These are phyloP conservation scores for Marasmius sp. DNA, from an alignment of 1,284 basidiomycete genomes.

Conservation along the genomic window DNA sequence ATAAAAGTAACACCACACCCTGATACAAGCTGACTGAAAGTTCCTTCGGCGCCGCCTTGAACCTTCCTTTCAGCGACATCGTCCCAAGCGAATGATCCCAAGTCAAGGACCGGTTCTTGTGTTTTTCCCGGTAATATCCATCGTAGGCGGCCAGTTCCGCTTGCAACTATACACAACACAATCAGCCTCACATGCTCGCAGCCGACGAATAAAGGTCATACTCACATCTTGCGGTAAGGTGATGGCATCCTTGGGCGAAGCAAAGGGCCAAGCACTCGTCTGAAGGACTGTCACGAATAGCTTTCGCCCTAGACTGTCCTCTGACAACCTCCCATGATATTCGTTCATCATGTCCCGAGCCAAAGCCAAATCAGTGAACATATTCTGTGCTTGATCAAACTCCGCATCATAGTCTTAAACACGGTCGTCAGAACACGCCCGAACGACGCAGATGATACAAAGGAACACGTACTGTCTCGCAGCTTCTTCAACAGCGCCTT, in stretches of 20 bases:
- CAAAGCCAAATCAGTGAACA: slow-evolving; percentile 85
- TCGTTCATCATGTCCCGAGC: slow-evolving; percentile 69
- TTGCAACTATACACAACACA: slow-evolving; percentile 56
- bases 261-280: slow-evolving; percentile 76
- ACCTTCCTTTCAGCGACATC: slow-evolving; percentile 69
- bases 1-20: slow-evolving; percentile 85
- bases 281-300: slow-evolving; percentile 74
- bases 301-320: slow-evolving; percentile 27
- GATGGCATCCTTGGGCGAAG: slow-evolving; percentile 46
- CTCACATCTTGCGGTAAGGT: slow-evolving; percentile 55
- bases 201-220: slow-evolving; percentile 5
- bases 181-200: background rate
- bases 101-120: slow-evolving; percentile 69
- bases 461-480: slow-evolving; percentile 67
- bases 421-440: background rate
- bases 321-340: slow-evolving; percentile 43
- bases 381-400: slow-evolving; percentile 85
- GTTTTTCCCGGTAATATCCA: slow-evolving; percentile 70
- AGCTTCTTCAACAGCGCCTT: slow-evolving; percentile 85
- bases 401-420: slow-evolving; percentile 80
- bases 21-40: slow-evolving; percentile 92
- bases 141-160: slow-evolving; percentile 60
- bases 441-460: background rate
- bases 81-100: slow-evolving; percentile 87
- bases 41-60: slow-evolving; percentile 79